These are phyloP conservation scores for Lenzites betulinus DNA, from an alignment of 768 basidiomycete genomes.

Conservation along the genomic window DNA sequence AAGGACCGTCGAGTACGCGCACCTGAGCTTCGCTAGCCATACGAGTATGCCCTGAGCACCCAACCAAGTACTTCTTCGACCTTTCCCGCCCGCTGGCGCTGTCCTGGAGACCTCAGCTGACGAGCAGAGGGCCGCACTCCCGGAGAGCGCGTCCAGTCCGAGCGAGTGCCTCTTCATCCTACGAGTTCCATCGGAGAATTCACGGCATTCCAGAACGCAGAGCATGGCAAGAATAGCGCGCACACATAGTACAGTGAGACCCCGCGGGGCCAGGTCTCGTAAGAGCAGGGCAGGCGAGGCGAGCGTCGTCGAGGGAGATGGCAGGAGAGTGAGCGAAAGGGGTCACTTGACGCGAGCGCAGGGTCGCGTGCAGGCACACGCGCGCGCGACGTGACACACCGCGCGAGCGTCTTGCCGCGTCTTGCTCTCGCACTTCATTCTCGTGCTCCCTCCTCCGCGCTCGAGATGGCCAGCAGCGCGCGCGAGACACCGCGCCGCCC, in stretches of 20 bases:
- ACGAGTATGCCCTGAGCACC: neutral
- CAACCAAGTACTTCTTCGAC: neutral
- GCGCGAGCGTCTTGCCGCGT: neutral
- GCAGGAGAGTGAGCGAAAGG: neutral
- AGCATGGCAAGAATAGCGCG: neutral
- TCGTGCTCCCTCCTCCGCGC: neutral
- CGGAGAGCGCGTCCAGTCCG: conserved; percentile 1
- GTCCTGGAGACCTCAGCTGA: neutral
- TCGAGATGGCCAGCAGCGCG: neutral
- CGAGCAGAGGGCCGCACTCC: conserved; percentile 5
- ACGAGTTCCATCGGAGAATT: conserved; percentile 3
- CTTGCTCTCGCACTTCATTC: neutral
- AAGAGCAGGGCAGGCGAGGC: neutral
- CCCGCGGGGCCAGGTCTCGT: neutral
- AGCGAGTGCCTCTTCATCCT: neutral
- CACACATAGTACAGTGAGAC: neutral
- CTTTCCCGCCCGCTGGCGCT: neutral
- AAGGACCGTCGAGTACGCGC: neutral
- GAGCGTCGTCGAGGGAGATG: neutral
- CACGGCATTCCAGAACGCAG: conserved; percentile 10
- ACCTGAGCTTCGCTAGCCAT: neutral
- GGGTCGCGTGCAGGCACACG: conserved; percentile 5
- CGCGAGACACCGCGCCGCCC: conserved; percentile 1
- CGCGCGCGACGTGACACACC: neutral
- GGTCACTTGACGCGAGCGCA: conserved; percentile 9